phyloP scores from a whole-genome alignment of 129 eudicot species.

The Gnaphalium uliginosum region DNA sequence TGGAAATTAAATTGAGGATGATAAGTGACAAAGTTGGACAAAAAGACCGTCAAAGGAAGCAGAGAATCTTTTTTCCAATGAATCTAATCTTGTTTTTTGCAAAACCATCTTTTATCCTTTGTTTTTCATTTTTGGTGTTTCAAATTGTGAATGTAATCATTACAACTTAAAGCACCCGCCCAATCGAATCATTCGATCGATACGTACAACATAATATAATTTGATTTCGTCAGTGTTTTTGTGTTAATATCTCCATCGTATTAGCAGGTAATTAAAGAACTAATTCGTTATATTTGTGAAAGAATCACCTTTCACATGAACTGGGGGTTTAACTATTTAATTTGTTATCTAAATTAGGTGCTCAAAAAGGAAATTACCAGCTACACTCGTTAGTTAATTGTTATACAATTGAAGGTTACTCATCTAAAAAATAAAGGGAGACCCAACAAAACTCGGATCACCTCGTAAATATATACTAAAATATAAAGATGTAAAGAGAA shows the following conservation, averaged over 20 bases:
- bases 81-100: slow-evolving; percentile 21
- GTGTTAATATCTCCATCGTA: background rate
- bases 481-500: background rate
- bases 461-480: background rate
- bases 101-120: slow-evolving; percentile 10
- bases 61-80: slow-evolving; percentile 22
- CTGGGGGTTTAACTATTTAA: background rate
- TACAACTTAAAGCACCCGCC: slow-evolving; percentile 12
- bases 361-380: too few species aligned
- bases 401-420: too few species aligned
- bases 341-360: too few species aligned
- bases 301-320: too few species aligned
- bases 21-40: slow-evolving; percentile 13
- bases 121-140: slow-evolving; percentile 15
- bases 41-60: slow-evolving; percentile 31
- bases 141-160: slow-evolving; percentile 22
- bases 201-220: background rate
- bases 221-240: background rate
- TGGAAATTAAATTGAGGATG: background rate
- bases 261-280: background rate
- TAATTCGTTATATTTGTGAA: background rate
- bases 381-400: too few species aligned
- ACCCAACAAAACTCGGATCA: too few species aligned
- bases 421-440: too few species aligned
- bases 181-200: background rate